phyloP scores from a whole-genome alignment of 306 rosid genomes.

The Sicyos baderoa region DNA sequence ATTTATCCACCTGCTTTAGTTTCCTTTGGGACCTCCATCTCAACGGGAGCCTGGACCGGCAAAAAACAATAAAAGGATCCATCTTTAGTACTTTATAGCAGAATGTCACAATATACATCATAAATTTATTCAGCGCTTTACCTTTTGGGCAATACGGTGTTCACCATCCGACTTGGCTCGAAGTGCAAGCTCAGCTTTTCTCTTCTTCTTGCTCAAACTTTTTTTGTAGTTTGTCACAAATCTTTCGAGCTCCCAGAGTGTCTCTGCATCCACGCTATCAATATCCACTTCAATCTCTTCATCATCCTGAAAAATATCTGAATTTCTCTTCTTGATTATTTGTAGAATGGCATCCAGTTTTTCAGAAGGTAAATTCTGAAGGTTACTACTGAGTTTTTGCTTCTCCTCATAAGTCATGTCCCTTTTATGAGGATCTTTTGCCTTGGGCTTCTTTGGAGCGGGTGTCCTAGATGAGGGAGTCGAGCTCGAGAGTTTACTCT shows the following conservation, averaged over 20 bases:
- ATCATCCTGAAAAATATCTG: conserved; percentile 58
- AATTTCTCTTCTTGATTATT: conserved; percentile 72
- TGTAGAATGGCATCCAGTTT: conserved; percentile 76
- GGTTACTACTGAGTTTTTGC: conserved; percentile 76
- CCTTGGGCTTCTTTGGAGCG: conserved; percentile 92
- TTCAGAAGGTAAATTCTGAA: conserved; percentile 72
- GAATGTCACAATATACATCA: neutral
- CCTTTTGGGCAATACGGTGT: conserved; percentile 42
- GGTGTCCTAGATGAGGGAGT: conserved; percentile 79
- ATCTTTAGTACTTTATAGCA: conserved; percentile 19
- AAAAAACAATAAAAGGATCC: conserved; percentile 16
- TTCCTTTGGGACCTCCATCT: conserved; percentile 37
- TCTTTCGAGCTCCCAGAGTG: conserved; percentile 97
- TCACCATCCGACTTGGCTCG: conserved; percentile 49
- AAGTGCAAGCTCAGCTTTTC: conserved; percentile 71
- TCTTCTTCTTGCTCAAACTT: conserved; percentile 85
- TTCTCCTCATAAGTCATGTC: conserved; percentile 88
- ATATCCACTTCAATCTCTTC: conserved; percentile 95
- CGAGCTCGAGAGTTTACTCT: conserved; percentile 37
- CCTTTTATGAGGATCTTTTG: conserved; percentile 86
- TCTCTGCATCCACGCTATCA: conserved; percentile 83
- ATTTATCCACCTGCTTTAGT: conserved; percentile 41
- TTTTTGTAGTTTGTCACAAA: conserved; percentile 86
- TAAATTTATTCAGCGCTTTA: conserved; percentile 18
- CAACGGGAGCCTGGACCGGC: conserved; percentile 38